A percentile compares a stretch with the other conserved stretches of the same genome.
These are phyloP conservation scores for Xeromyces bisporus DNA, from an alignment of 495 filamentous ascomycete species.

Conservation along the genomic window DNA sequence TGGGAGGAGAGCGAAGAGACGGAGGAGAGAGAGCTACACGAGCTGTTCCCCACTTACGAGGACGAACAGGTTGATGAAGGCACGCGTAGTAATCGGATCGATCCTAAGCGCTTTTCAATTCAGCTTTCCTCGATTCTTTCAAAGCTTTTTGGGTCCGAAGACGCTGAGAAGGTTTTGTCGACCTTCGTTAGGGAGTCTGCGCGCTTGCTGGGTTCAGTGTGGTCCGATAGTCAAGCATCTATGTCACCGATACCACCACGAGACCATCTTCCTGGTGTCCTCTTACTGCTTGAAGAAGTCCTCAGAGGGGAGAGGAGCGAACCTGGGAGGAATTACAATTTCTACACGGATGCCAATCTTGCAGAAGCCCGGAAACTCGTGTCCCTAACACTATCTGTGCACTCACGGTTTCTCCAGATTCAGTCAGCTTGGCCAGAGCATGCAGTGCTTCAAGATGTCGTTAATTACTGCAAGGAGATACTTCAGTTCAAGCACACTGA, in stretches of 20 bases:
- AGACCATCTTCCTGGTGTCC: conserved; percentile 43
- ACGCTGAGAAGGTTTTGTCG: conserved; percentile 14
- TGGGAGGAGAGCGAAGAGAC: conserved; percentile 55
- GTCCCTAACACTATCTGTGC: conserved; percentile 43
- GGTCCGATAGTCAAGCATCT: conserved; percentile 14
- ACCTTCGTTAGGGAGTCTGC: conserved; percentile 25
- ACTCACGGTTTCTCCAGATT: conserved; percentile 52
- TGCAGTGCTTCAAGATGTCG: conserved; percentile 57
- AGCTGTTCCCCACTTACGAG: conserved; percentile 69
- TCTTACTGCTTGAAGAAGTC: conserved; percentile 45
- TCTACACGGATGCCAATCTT: conserved; percentile 70
- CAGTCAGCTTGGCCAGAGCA: conserved; percentile 55
- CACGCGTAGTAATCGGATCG: conserved; percentile 11
- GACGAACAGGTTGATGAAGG: conserved; percentile 19
- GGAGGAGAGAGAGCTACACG: conserved; percentile 58
- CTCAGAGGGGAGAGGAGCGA: conserved; percentile 23
- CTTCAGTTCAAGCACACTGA: conserved; percentile 62
- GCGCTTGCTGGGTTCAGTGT: conserved; percentile 21
- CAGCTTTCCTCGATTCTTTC: conserved; percentile 37
- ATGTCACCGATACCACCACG: conserved; percentile 26
- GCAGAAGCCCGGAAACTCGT: conserved; percentile 56
- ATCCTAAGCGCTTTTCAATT: conserved; percentile 30
- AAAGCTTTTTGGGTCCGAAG: conserved; percentile 24
- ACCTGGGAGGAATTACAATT: conserved; percentile 47
- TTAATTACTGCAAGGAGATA: conserved; percentile 53